A percentile compares a stretch with the other conserved stretches of the same genome.
Evolutionary conservation across 441 rosid species (phyloP).

Genomic region (Jatropha multifida): DNA sequence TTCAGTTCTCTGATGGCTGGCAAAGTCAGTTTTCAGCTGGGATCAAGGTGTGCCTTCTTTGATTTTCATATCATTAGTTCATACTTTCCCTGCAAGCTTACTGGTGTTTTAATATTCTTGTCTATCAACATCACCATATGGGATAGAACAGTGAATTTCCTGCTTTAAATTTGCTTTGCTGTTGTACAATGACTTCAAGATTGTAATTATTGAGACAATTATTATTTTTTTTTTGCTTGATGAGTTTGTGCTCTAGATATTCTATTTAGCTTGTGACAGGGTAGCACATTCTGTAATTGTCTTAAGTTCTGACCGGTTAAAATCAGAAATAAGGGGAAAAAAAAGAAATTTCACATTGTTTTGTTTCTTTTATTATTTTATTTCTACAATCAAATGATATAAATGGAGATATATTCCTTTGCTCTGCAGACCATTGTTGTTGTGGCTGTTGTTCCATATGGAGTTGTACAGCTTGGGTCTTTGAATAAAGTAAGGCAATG

Average conservation of each 20-base stretch:
- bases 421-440: conserved; percentile 64
- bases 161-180: not conserved
- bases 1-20: conserved; percentile 80
- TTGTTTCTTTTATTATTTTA: conserved; percentile 2
- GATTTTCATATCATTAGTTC: conserved; percentile 6
- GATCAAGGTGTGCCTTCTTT: conserved; percentile 54
- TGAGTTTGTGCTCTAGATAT: not conserved
- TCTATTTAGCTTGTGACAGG: not conserved
- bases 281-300: not conserved
- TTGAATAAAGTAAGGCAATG: conserved; percentile 58
- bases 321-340: not conserved
- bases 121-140: not conserved
- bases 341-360: not conserved
- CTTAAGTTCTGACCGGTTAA: conserved; percentile 1
- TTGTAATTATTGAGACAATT: not conserved
- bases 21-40: conserved; percentile 78
- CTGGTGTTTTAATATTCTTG: not conserved
- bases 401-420: conserved; percentile 20
- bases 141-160: conserved; percentile 2
- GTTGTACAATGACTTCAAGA: not conserved
- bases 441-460: conserved; percentile 71
- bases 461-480: conserved; percentile 93
- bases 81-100: not conserved
- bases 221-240: not conserved
- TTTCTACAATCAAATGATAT: conserved; percentile 9